phyloP scores from a whole-genome alignment of 2,329 filamentous ascomycete genomes.

The Sordariomycetes sp. region DNA sequence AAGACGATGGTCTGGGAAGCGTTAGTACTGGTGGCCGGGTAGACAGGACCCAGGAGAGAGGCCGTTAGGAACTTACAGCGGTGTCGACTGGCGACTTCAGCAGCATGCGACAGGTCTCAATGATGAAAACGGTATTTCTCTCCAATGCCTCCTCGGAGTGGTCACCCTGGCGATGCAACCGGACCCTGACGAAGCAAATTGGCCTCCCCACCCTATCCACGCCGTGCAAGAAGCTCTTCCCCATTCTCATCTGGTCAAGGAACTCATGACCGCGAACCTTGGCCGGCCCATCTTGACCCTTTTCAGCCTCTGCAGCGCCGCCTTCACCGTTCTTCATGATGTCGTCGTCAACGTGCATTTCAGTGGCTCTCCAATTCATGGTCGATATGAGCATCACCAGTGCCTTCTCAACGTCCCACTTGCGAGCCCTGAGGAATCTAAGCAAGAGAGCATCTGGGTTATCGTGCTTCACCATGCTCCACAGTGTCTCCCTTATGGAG shows the following conservation, averaged over 20 bases:
- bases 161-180: conserved; percentile 71
- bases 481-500: conserved; percentile 69
- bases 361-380: conserved; percentile 77
- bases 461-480: conserved; percentile 92
- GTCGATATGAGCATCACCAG: conserved; percentile 91
- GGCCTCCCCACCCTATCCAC: conserved; percentile 75
- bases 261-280: conserved; percentile 70
- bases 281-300: conserved; percentile 39
- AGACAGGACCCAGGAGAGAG: conserved; percentile 1
- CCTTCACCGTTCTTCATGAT: conserved; percentile 71
- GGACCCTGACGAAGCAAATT: conserved; percentile 75
- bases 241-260: conserved; percentile 71
- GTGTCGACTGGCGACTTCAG: conserved; percentile 76
- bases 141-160: conserved; percentile 77
- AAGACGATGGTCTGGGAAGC: conserved; percentile 69
- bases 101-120: conserved; percentile 85
- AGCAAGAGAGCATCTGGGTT: conserved; percentile 78
- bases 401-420: conserved; percentile 92
- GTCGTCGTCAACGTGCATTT: conserved; percentile 83
- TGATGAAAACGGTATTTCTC: conserved; percentile 83
- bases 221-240: conserved; percentile 89
- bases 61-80: conserved; percentile 46
- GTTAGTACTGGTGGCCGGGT: conserved; percentile 9
- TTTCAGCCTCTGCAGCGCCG: conserved; percentile 53
- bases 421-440: conserved; percentile 77